Conservation (phyloP, 2,329 filamentous ascomycete genomes). For the Fusarium mundagurra region DNA sequence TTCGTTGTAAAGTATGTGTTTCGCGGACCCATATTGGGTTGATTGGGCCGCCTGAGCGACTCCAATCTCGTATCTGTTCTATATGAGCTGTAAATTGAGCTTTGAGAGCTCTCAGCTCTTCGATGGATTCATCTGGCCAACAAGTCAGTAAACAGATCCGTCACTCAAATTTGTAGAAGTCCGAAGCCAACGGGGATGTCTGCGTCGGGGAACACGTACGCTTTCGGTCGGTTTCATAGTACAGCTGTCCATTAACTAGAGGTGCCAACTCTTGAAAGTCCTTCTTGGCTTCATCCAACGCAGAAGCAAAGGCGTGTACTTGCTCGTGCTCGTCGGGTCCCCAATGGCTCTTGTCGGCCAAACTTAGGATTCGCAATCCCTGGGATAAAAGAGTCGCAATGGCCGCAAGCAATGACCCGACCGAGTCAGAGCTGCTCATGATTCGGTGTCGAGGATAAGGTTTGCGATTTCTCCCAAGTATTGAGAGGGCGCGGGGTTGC, state of each 20-base stretch:
- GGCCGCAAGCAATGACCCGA: constrained; percentile 66
- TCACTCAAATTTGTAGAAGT: neutral
- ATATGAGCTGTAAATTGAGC: constrained; percentile 59
- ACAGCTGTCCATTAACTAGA: constrained; percentile 64
- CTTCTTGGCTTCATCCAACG: constrained; percentile 67
- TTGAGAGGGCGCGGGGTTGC: constrained; percentile 29
- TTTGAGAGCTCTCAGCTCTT: constrained; percentile 59
- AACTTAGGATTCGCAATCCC: constrained; percentile 62
- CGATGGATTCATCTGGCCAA: constrained; percentile 60
- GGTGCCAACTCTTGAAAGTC: constrained; percentile 68
- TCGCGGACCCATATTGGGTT: constrained; percentile 66
- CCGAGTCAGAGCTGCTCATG: constrained; percentile 59
- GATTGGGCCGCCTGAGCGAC: constrained; percentile 63
- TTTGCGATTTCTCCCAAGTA: constrained; percentile 18
- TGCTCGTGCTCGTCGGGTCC: constrained; percentile 69
- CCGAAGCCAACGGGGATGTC: neutral
- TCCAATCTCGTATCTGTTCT: constrained; percentile 64
- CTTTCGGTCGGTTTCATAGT: constrained; percentile 67
- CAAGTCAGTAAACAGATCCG: constrained; percentile 3
- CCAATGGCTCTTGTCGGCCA: constrained; percentile 69
- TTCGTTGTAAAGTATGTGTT: constrained; percentile 58
- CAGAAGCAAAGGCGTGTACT: constrained; percentile 62
- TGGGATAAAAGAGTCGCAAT: constrained; percentile 65
- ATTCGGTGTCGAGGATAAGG: constrained; percentile 33
- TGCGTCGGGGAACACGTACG: constrained; percentile 50